Percentiles rank a stretch among this genome's conserved stretches.
Evolutionary conservation across 306 rosid genomes (phyloP).

Genomic region (Mimosa pudica): DNA sequence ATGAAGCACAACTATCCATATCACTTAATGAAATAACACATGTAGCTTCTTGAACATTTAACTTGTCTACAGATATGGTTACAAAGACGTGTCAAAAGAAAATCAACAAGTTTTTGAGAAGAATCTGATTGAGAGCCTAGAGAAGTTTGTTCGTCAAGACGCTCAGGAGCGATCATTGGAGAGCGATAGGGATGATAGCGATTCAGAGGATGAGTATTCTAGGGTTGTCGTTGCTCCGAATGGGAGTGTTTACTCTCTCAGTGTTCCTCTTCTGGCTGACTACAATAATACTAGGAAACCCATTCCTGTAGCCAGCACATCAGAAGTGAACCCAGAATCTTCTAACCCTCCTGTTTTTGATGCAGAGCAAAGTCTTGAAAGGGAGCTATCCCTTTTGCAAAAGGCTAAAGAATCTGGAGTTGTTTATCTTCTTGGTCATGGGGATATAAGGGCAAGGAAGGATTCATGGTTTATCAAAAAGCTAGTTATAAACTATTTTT

Average conservation of each 20-base stretch:
- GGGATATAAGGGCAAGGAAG: constrained; percentile 90
- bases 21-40: constrained; percentile 11
- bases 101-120: constrained; percentile 92
- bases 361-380: constrained; percentile 81
- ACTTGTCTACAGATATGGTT: constrained; percentile 71
- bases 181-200: constrained; percentile 75
- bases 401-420: constrained; percentile 96
- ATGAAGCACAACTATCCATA: neutral
- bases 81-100: constrained; percentile 94
- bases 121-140: constrained; percentile 92
- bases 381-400: constrained; percentile 80
- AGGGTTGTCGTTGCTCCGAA: constrained; percentile 81
- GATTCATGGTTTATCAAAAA: constrained; percentile 94
- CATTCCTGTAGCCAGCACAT: constrained; percentile 61
- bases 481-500: constrained; percentile 81
- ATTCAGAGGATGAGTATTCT: constrained; percentile 54
- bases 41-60: constrained; percentile 9
- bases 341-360: constrained; percentile 47
- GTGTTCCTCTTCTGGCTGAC: constrained; percentile 77
- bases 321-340: constrained; percentile 47
- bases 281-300: constrained; percentile 42
- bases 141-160: constrained; percentile 90
- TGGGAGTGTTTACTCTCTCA: constrained; percentile 91
- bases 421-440: constrained; percentile 94
- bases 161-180: constrained; percentile 88